phyloP scores from a whole-genome alignment of 2,329 filamentous ascomycete genomes.

The Epichloe aotearoae region DNA sequence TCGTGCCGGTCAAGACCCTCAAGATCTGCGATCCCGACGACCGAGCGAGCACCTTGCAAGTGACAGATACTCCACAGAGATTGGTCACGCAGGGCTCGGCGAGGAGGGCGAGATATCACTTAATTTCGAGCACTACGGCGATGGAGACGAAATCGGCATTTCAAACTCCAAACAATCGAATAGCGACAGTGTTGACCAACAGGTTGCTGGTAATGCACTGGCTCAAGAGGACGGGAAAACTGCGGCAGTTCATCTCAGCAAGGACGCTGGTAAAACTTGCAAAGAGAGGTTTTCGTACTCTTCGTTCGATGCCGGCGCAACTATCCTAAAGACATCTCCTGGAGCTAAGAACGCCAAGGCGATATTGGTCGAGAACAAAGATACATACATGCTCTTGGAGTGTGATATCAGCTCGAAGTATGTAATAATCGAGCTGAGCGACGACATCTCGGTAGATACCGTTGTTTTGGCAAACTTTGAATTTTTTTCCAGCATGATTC shows the following conservation, averaged over 20 bases:
- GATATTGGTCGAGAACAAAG: constrained; percentile 90
- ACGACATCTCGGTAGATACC: constrained; percentile 77
- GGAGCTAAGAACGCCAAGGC: constrained; percentile 80
- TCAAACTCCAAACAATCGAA: constrained; percentile 4
- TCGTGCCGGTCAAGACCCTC: constrained; percentile 60
- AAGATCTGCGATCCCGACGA: constrained; percentile 54
- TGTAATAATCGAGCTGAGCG: constrained; percentile 85
- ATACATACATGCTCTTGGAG: constrained; percentile 94
- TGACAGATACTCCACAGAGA: constrained; percentile 39
- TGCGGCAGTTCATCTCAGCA: constrained; percentile 54
- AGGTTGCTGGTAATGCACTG: constrained; percentile 26
- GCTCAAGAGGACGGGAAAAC: constrained; percentile 33
- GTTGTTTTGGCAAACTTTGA: constrained; percentile 97
- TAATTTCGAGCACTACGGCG: constrained; percentile 32
- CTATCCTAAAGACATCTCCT: constrained; percentile 76
- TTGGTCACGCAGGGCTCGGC: constrained; percentile 65
- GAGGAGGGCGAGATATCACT: constrained; percentile 74
- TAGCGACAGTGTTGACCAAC: constrained; percentile 8
- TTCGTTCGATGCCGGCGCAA: constrained; percentile 93
- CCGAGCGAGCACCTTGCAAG: constrained; percentile 35
- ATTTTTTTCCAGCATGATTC: constrained; percentile 96
- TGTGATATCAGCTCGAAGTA: constrained; percentile 83
- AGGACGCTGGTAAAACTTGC: constrained; percentile 92
- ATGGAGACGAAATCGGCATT: constrained; percentile 8
- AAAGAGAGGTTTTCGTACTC: constrained; percentile 97